Evolutionary conservation across 129 eudicot species (phyloP), one percentile per base, ranked within the genome.

Genomic region (Lonicera japonica): DNA sequence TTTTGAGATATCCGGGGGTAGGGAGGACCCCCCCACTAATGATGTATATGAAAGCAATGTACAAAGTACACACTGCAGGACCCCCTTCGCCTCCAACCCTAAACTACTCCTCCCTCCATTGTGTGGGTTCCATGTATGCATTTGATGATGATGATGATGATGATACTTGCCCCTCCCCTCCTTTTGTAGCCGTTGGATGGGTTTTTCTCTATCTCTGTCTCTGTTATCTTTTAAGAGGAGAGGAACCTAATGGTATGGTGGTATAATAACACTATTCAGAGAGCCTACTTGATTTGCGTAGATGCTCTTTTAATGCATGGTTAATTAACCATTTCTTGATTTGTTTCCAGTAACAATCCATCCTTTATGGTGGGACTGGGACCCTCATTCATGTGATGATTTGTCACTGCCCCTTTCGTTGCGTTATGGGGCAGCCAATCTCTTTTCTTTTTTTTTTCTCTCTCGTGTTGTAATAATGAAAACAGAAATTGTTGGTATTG

Each of bases 41-140:
- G 63, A 67, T 68, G 80, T 67, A 56, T 68, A 60, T 61, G 70
- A 81, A 80, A 77, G 79, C 74, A 65, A 74, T 72, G 84, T 80
- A 68, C 87, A 84, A n/a, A 84, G 87, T 84, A 84, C 87, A 80
- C 66, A 72, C 8, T 71, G 68, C 66, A 56, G 77, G 77, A 45
- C 77, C 77, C 56, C 23, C 45, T n/a, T n/a, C n/a, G n/a, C 50
- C 48, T 21, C 52, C 23, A 58, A 58, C 56, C 78, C 68, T 57
- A 75, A 69, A 48, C 66, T 8, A 48, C 66, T 8, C 48, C 50
- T 57, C 43, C 61, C 47, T 47, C 21, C 75, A 51, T 47, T 17
- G 23, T 38, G 67, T 63, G 75, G 75, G 71, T 50, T 36, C 76
- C 76, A 56, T 43, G 22, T 19, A 14, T 61, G 22, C 41, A 14